phyloP scores from a whole-genome alignment of 441 rosid species.

The Brassica hybrid region DNA sequence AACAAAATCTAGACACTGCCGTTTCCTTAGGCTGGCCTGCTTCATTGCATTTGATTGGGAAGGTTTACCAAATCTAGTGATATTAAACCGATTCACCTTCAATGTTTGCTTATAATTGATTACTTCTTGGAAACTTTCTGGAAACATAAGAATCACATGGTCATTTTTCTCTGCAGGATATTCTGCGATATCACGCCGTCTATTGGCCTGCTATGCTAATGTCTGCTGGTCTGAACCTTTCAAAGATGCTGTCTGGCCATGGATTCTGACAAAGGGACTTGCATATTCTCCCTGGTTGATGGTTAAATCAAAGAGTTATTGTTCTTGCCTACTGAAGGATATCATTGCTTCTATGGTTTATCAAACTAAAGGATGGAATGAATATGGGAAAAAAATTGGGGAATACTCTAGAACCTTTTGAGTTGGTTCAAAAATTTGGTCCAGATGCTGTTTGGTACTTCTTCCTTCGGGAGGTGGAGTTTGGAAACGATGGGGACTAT shows the following conservation, averaged over 20 bases:
- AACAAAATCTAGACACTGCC: constrained; percentile 62
- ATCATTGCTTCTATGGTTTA: too few species aligned
- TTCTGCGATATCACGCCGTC: constrained; percentile 93
- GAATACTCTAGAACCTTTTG: constrained; percentile 85
- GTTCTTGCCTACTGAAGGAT: not conserved
- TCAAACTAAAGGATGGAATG: constrained; percentile 77
- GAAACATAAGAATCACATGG: not conserved
- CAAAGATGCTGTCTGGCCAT: constrained; percentile 90
- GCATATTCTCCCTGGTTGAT: not conserved
- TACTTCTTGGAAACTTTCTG: not conserved
- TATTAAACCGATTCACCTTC: constrained; percentile 1
- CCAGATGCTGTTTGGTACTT: constrained; percentile 91
- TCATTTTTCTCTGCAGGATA: constrained; percentile 60
- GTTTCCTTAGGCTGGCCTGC: constrained; percentile 96
- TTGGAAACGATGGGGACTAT: constrained; percentile 94
- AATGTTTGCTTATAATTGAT: constrained; percentile 1
- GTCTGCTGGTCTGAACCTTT: constrained; percentile 88
- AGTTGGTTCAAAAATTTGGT: constrained; percentile 81
- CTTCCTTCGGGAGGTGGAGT: constrained; percentile 89
- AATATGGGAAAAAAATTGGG: constrained; percentile 99
- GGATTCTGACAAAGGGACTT: constrained; percentile 94
- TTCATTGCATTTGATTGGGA: constrained; percentile 92
- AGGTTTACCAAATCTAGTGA: constrained; percentile 48
- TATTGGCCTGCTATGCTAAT: constrained; percentile 99
- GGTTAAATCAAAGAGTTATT: not conserved